Evolutionary conservation across 1,284 basidiomycete species (phyloP), one percentile per base, ranked within the genome.

Genomic region (Neonothopanus nambi): DNA sequence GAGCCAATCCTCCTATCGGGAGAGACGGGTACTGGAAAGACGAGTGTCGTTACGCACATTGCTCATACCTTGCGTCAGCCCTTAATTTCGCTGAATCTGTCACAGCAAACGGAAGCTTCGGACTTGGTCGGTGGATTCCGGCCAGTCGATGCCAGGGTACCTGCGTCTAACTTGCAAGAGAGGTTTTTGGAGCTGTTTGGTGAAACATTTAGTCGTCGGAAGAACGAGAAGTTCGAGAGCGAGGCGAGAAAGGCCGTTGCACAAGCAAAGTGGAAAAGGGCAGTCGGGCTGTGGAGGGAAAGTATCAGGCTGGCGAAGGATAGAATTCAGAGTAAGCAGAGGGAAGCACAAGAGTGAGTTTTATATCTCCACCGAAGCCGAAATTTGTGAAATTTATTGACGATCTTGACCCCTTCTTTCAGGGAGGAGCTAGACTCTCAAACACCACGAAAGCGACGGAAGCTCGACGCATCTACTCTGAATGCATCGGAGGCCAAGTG

Each of bases 1-100:
- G 97, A 99, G 67, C 95, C 97, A 0, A 77, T 96, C 1, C 80
- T 99, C 2, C 81, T 99, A 18, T 95, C 96, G 0, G 97, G 97
- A 51, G 97, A 99, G 75, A 99, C 97, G 0, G 97, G 97, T 39
- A 99, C 97, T 1, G 97, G 97, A 35, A 99, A 99, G 73, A 99
- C 97, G 2, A 97, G 95, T 41, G 82, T 88, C 2, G 84, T 99
- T 17, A 93, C 95, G 20, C 87, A 97, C 61, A 80, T 99, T 20
- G 91, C 97, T 17, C 79, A 85, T 3, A 71, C 92, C n/a, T 79
- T 97, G 26, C 82, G 82, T 15, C 84, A 85, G 35, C 85, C 88
- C 0, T 79, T 99, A 39, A 81, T 93, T 39, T 93, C 93, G 0
- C 81, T 99, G 59, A 99, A 99, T 66, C 70, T 99, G 64, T 97